Base-by-base conservation (phyloP, 2,329 filamentous ascomycete genomes). In the Ascochyta fabae region DNA sequence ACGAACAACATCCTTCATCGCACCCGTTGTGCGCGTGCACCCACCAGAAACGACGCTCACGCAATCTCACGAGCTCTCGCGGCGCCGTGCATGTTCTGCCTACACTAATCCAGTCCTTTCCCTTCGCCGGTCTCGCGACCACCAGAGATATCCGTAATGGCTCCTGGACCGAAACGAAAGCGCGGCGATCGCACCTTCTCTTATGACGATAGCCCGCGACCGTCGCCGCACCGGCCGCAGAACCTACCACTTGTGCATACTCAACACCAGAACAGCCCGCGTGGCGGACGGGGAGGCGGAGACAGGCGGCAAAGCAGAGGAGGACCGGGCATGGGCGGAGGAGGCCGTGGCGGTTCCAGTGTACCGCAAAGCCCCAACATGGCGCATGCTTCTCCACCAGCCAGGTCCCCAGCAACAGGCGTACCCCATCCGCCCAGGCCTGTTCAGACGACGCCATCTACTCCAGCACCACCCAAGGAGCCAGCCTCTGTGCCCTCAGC, bases 131-230 rank as follows among this genome's bases (percentile, higher is more conserved):
- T 61, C 68, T 69, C 64, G 65, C 62, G 56, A 59, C 60, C 57
- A 43, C 65, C 61, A 65, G 63, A 68, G 62, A 58, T 66, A 66
- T 64, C 70, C 60, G 70, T 29, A 38, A 85, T 85, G 83, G 77
- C 81, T 72, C 81, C 80, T 61, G 74, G 73, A 61, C 76, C 77
- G 49, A 88, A 87, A 78, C 79, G 85, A 59, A 87, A 87, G 78
- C 78, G 81, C 55, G 72, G 75, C 31, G 80, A 83, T 43, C 75
- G 78, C 58, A 75, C 71, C 42, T 76, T 73, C 54, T 76, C 79
- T 13, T 72, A 80, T 46, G 79, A 82, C 39, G 68, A 71, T 48
- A 72, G 71, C 60, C 62, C 71, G 16, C 70, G 81, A 52, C 79
- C 79, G 35, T 83, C 81, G 53, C 81, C 81, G 16, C 80, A 83